phyloP scores from a whole-genome alignment of 164 flowering plant genomes.

The Pachysandra terminalis region DNA sequence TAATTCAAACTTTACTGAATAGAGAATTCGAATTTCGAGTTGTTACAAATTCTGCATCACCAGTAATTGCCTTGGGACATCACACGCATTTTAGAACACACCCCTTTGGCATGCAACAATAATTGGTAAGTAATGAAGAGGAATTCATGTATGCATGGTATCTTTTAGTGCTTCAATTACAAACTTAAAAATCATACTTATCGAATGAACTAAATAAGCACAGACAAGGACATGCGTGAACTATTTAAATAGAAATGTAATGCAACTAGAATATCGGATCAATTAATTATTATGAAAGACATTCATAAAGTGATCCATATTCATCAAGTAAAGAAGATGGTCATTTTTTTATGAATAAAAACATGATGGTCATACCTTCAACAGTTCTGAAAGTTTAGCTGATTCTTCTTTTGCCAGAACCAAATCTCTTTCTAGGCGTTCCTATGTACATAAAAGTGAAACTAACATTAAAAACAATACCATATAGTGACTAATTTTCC shows the following conservation, averaged over 20 bases:
- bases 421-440: slow-evolving; percentile 65
- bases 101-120: not conserved
- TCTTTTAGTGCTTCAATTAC: not conserved
- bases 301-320: not conserved
- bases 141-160: not conserved
- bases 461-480: slow-evolving; percentile 6
- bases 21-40: too few species aligned
- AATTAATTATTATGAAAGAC: not conserved
- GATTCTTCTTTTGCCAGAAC: slow-evolving; percentile 68
- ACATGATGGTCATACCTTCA: slow-evolving; percentile 57
- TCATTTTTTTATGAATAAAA: too few species aligned
- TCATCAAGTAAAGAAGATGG: not conserved
- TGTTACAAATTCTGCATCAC: too few species aligned
- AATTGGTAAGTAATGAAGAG: not conserved
- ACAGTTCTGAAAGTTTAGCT: slow-evolving; percentile 46
- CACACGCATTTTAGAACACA: not conserved
- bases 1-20: too few species aligned
- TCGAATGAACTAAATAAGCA: not conserved
- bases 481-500: not conserved
- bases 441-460: slow-evolving; percentile 38
- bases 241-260: not conserved
- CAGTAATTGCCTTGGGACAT: too few species aligned
- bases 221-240: not conserved
- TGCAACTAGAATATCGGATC: not conserved
- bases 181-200: not conserved